Evolutionary conservation across 176 grass and related monocot genomes (phyloP), one percentile per base, ranked within the genome.

Genomic region (Cenchrus americanus): DNA sequence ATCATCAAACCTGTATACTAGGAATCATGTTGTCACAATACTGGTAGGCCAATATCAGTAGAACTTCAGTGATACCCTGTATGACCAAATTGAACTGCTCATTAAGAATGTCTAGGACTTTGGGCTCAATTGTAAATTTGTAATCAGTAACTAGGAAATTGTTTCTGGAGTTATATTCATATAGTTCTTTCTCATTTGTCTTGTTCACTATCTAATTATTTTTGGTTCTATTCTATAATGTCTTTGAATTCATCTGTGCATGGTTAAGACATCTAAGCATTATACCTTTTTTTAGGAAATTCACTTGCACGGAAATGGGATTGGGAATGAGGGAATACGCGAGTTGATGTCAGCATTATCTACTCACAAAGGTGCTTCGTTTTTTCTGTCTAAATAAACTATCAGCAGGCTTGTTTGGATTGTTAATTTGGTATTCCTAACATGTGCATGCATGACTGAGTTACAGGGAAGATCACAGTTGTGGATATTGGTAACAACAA

Each of bases 401-500:
- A 69, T 87, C 62, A 83, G 37, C 18, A 87, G 54, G n/a, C 23
- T 57, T 89, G 61, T 71, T 40, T 23, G 51, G 48, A 78, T 64
- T 61, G 6, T 66, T 79, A 37, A 37, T 37, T 37, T 37, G 34
- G 34, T 65, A 49, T 75, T 78, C 60, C 40, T 82, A 78, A 57
- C 78, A 12, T 80, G 43, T 43, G 79, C 84, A 58, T 86, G 40
- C 27, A 42, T 87, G 75, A 24, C 59, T 88, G 65, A 75, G 49
- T 81, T 88, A 52, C 76, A 99, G 96, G 93, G 55, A 85, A 95
- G 72, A 87, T 94, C 73, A 95, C 73, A 54, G 85, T 94, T 60
- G 80, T 99, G 81, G 96, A 99, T 94, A 84, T 99, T 85, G 96
- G 96, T 48, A 99, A 96, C 89, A 99, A 96, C 71, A 88, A 92